Evolutionary conservation across 176 grass and related monocot species (phyloP), one percentile per base, ranked within the genome.

Genomic region (Aegilops tauschii): DNA sequence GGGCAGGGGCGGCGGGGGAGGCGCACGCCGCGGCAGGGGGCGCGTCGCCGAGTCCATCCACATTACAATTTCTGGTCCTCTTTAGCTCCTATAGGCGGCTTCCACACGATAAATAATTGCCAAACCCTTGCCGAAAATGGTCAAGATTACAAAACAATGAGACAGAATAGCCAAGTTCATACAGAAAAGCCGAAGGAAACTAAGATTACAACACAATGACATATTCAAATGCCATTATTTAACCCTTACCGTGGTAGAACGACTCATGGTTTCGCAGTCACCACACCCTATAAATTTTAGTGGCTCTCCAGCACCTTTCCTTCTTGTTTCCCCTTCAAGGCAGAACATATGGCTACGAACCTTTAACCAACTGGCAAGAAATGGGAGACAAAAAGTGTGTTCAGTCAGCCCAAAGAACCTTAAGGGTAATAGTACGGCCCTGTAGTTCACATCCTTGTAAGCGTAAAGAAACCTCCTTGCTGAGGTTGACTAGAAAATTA

Each of bases 281-380:
- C 96, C 96, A 65, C 92, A 95, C 81, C 96, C 96, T 93, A 98
- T 90, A 85, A 92, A 98, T 76, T 98, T 98, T 76, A 92, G 35
- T 84, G 96, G 96, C 77, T 98, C 92, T 68, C 86, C 85, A 77
- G 96, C 96, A 47, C 93, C 93, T 92, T 98, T 77, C 66, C 87
- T 92, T 89, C 96, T 89, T 88, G 86, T 95, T 90, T 98, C 39
- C 79, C 76, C 65, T 93, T 86, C 54, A 85, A 83, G 32, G 74
- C 37, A 85, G 32, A 79, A 81, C 69, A 80, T 64, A 80, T 87
- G 31, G 69, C 65, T 75, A 80, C 47, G 13, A 87, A 37, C 42
- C 52, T 71, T 89, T 68, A 71, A 66, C 21, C 11, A 67, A 29
- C 21, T 58, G 47, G 44, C 78, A 59, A 73, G 6, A 90, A 66